Conservation (phyloP, 2,329 filamentous ascomycete genomes). For the Hypomyces rosellus region DNA sequence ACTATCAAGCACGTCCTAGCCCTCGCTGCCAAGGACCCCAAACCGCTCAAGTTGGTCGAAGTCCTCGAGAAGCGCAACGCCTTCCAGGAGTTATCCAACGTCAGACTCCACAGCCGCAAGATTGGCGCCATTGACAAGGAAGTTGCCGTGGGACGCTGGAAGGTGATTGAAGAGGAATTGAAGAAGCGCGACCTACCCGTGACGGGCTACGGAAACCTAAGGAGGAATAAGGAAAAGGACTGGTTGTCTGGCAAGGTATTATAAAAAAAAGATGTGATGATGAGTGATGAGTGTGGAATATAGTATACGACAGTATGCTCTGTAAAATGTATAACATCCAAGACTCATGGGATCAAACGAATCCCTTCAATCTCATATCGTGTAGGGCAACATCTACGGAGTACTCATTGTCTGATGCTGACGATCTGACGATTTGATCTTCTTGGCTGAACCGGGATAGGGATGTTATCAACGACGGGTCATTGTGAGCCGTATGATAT, state of each 20-base stretch:
- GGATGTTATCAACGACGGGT: too few species aligned
- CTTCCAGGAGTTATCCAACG: conserved; percentile 56
- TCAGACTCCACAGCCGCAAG: conserved; percentile 58
- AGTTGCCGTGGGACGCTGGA: conserved; percentile 66
- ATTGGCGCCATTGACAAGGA: conserved; percentile 68
- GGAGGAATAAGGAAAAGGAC: conserved; percentile 37
- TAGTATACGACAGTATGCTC: too few species aligned
- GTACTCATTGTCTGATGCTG: too few species aligned
- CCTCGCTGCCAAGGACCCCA: conserved; percentile 46
- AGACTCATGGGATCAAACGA: too few species aligned
- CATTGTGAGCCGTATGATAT: too few species aligned
- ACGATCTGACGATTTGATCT: too few species aligned
- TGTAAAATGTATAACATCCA: too few species aligned
- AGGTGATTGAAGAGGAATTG: conserved; percentile 69
- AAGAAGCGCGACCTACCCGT: conserved; percentile 54
- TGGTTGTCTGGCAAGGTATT: conserved; percentile 34
- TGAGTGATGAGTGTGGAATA: too few species aligned
- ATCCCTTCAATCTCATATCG: too few species aligned
- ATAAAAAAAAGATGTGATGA: too few species aligned
- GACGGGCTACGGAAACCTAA: conserved; percentile 36
- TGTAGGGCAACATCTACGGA: too few species aligned
- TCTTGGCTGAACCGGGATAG: too few species aligned
- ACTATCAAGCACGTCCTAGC: conserved; percentile 51
- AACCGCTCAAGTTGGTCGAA: conserved; percentile 57
- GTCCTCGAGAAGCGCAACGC: conserved; percentile 42